These are phyloP conservation scores for Phytophthora sp. DNA, from an alignment of 352 stramenopile genomes.

Conservation along the genomic window DNA sequence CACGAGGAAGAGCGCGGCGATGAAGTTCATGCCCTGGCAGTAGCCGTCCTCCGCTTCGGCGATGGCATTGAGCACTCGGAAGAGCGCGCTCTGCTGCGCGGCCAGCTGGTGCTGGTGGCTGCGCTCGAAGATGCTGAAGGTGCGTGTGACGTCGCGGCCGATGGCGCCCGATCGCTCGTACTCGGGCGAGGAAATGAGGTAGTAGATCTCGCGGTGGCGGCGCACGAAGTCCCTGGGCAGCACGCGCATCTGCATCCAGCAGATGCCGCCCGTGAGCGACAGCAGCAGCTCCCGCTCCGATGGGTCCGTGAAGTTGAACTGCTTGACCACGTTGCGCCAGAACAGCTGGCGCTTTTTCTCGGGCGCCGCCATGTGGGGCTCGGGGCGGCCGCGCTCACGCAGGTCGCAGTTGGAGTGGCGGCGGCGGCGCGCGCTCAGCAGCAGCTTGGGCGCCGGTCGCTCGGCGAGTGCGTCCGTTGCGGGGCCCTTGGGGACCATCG, in stretches of 20 bases:
- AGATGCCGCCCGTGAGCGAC: constrained; percentile 66
- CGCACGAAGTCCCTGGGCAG: constrained; percentile 61
- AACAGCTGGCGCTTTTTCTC: constrained; percentile 61
- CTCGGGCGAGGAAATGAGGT: constrained; percentile 65
- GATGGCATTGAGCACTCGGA: constrained; percentile 84
- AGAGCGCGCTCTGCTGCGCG: constrained; percentile 67
- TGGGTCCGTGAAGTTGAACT: constrained; percentile 81
- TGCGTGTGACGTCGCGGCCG: constrained; percentile 82
- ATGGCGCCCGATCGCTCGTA: constrained; percentile 79
- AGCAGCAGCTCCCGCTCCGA: constrained; percentile 66
- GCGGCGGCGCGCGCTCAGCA: constrained; percentile 1
- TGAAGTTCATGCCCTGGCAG: constrained; percentile 92
- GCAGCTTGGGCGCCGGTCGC: neutral
- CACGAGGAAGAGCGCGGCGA: constrained; percentile 84
- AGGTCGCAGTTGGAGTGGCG: constrained; percentile 35
- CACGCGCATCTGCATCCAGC: constrained; percentile 65
- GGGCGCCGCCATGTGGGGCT: constrained; percentile 13
- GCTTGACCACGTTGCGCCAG: constrained; percentile 81
- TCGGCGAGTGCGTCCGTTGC: constrained; percentile 9
- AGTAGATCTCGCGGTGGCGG: constrained; percentile 82
- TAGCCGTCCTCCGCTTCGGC: constrained; percentile 82
- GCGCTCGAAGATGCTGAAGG: constrained; percentile 87
- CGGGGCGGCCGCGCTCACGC: constrained; percentile 12
- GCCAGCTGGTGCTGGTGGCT: constrained; percentile 48
- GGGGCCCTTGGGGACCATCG: constrained; percentile 25